Base-by-base conservation (phyloP, 73 alveolate species). In the Durusdinium trenchii region DNA sequence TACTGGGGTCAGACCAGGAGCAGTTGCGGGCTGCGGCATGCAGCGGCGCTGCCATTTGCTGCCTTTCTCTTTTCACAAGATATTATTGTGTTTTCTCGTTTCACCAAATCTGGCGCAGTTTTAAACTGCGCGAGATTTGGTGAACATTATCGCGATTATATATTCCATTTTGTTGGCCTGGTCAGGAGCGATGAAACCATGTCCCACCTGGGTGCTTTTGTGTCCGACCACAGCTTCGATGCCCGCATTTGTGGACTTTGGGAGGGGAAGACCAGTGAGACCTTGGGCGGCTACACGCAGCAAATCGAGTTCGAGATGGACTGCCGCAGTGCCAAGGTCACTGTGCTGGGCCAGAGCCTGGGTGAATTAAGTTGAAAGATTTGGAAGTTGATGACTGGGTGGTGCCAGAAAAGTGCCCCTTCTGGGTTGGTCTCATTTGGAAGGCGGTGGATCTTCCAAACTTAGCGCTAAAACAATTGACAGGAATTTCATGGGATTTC, bases 191-290 rank as follows among this genome's bases (percentile, higher is more conserved):
- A 78, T 78, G 89, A 78, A 3, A 60, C 95, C 61, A 86, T 86
- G 95, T 57, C 82, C 14, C 95, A 86, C 35, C 18, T 86, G 81
- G 95, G 95, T 10, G 95, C 95, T 81, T 86, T 86, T 86, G 95
- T 62, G 45, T 81, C 73, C 32, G 45, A 78, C 28, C 47, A 26
- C 50, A 81, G 85, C 30, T 87, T 87, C 18, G 95, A 87, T 43
- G 95, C 95, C 16, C 95, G 95, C 48, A 62, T 87, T 28, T 87
- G 95, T 28, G 95, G 95, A 5, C 6, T 40, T 35, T 87, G 95
- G 95, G 95, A 87, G 47, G 95, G 95, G 67, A 61, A 43, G 26
- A 87, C 95, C 85, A 87, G 95, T 26, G 95, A 87, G n/a, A 84
- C 20, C 57, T 62, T 87, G 85, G 95, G 96, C 26, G 81, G 79